Base-by-base conservation (phyloP, 345 rosid genomes). In the Geranium brycei region DNA sequence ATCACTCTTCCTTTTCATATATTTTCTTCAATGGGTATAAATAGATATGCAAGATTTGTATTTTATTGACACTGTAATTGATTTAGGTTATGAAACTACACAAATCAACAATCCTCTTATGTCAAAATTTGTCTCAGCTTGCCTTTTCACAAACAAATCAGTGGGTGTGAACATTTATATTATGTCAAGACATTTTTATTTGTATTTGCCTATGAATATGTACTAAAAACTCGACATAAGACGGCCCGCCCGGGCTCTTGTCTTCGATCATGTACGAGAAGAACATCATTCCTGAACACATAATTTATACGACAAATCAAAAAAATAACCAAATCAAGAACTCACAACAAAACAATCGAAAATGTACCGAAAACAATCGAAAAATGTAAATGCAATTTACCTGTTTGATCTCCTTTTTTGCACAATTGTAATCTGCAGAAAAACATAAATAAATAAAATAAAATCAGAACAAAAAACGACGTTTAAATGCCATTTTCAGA, bases 381-480 rank as follows among this genome's bases (percentile, higher is more conserved):
- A 23, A 23, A 23, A n/a, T 23, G 28, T 23, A 23, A 23, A 0
- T 23, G 28, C 28, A 23, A 23, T 23, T 23, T 23, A 93, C 99
- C 99, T 75, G 91, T 80, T 68, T 80, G 83, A 80, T 90, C 99
- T 77, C 92, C 96, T 72, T 87, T 90, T 83, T 81, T 90, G 88
- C 97, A 93, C 65, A 90, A 66, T 72, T 76, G 83, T 57, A 93
- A 64, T 64, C 99, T 93, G 95, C 79, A 77, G 65, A 66, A 72
- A 28, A 17, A 18, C 47, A 62, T 23, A 23, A 23, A 2, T 2
- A 23, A 23, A 23, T 23, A 23, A 23, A n/a, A n/a, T n/a, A 66
- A 57, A 47, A 35, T 47, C 53, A 47, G 18, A 17, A 78, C 6
- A 59, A 60, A 65, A 56, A 62, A 16, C 47, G 62, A 61, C 56